These are phyloP conservation scores for Arabidopsis lyrata DNA, from an alignment of 441 rosid species.

Conservation along the genomic window DNA sequence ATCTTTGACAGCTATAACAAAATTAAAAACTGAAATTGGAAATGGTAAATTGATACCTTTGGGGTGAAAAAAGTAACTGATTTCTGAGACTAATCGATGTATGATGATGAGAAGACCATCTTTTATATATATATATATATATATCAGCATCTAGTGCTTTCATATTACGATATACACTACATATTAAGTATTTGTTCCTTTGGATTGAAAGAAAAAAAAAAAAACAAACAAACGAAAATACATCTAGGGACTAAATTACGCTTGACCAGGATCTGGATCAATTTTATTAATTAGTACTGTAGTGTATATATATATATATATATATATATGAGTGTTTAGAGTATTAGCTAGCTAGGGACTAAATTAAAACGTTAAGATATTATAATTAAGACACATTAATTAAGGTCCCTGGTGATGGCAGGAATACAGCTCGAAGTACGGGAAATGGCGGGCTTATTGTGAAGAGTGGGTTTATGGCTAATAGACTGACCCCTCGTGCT, in stretches of 20 bases:
- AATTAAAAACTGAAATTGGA: no score
- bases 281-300: conserved; percentile 2
- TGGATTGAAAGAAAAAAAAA: no score
- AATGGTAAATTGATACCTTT: no score
- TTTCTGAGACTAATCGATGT: no score
- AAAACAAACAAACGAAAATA: not conserved
- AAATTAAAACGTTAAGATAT: conserved; percentile 7
- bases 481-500: conserved; percentile 58
- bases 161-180: no score
- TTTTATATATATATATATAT: no score
- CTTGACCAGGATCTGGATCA: not conserved
- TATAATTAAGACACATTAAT: conserved; percentile 26
- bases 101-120: no score
- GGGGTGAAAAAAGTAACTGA: no score
- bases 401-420: conserved; percentile 68
- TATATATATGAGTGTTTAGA: not conserved
- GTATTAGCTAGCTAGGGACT: not conserved
- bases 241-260: no score
- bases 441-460: conserved; percentile 58
- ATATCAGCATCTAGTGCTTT: no score
- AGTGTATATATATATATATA: not conserved
- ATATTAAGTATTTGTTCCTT: no score
- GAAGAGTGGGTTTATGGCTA: conserved; percentile 40
- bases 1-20: no score
- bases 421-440: conserved; percentile 95